Base-by-base conservation (phyloP, 768 basidiomycete genomes). In the Nevesoporus exiguus region DNA sequence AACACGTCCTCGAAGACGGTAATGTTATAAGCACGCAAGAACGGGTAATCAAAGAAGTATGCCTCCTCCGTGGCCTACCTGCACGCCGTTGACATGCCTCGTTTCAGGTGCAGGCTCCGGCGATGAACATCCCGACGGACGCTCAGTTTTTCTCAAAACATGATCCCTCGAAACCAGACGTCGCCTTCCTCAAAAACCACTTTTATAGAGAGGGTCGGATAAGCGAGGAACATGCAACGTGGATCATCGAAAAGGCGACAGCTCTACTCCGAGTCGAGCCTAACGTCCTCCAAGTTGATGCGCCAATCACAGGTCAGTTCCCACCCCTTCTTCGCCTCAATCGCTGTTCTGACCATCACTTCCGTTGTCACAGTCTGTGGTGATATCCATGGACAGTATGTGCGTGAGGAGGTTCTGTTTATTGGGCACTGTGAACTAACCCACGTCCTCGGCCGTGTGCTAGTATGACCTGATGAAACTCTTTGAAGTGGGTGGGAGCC, bases 381-480 rank as follows among this genome's bases (percentile, higher is more conserved):
- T 45, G 96, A 98, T 74, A 97, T 98, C 43, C 96, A 98, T 64
- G 96, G 96, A 1, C 96, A 99, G 91, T 99, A 99, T 75, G 96
- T 97, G 63, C 70, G 90, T 62, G 51, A 33, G 49, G 54, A 34
- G 41, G 49, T 52, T 44, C 34, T 52, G 53, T 49, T 49, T 19
- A 29, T 30, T 50, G 25, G 48, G 24, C 29, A 27, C 56, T 58
- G 33, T 60, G 30, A 51, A 61, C 62, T 62, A 57, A 66, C 54
- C 52, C 14, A 25, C 49, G 27, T 29, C 27, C 8, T 5, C 27
- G 27, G 27, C 27, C 37, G 47, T 34, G 21, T 43, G 5, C 49
- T 52, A 94, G 90, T 95, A 90, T 62, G 93, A 95, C 73, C 74
- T 95, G 61, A 95, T 95, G 93, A 94, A 95, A 74, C 76, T 95